These are phyloP conservation scores for Phytophthora melonis DNA, from an alignment of 352 stramenopile species.

Conservation along the genomic window DNA sequence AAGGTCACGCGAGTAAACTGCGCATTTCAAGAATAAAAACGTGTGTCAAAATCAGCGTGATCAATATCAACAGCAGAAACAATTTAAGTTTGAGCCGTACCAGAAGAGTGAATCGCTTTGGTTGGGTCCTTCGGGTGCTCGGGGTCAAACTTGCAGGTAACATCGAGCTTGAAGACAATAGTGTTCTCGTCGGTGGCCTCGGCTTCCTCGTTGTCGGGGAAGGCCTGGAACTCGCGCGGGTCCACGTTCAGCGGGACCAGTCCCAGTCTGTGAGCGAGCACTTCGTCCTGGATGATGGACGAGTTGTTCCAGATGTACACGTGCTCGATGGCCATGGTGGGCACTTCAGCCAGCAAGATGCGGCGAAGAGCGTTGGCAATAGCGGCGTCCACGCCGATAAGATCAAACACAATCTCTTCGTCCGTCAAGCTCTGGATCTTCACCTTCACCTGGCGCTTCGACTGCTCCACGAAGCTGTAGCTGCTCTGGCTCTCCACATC, in stretches of 20 bases:
- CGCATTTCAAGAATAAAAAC: constrained; percentile 8
- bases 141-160: constrained; percentile 87
- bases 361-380: constrained; percentile 93
- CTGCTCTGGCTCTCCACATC: constrained; percentile 77
- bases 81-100: constrained; percentile 25
- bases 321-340: constrained; percentile 94
- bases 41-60: not conserved
- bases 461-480: constrained; percentile 84
- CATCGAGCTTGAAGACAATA: constrained; percentile 96
- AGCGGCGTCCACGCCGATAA: constrained; percentile 92
- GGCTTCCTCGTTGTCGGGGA: constrained; percentile 88
- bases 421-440: constrained; percentile 87
- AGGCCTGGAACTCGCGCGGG: constrained; percentile 87
- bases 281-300: constrained; percentile 94
- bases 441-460: constrained; percentile 87
- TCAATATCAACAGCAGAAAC: not conserved
- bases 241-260: constrained; percentile 88
- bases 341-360: constrained; percentile 92
- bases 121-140: constrained; percentile 70
- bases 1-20: constrained; percentile 95
- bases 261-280: constrained; percentile 91
- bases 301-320: constrained; percentile 96
- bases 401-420: constrained; percentile 93
- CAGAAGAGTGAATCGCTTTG: constrained; percentile 73
- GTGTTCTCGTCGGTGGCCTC: constrained; percentile 96